A percentile compares a stretch with the other conserved stretches of the same genome.
Evolutionary conservation across 495 filamentous ascomycete genomes (phyloP).

Genomic region (Neurospora tetraspora): DNA sequence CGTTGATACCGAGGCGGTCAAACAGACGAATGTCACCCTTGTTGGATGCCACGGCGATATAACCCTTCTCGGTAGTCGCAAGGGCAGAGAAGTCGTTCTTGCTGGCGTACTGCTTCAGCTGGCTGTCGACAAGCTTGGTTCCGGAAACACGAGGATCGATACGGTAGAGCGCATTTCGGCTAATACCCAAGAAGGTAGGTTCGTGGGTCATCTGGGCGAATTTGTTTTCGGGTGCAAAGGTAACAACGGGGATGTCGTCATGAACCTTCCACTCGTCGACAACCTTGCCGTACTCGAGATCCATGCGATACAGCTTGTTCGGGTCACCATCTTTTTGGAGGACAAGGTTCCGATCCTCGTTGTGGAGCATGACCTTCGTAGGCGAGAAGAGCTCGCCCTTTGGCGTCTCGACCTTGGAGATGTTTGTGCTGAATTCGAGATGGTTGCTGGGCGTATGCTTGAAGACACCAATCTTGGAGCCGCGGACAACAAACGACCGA

Average conservation of each 20-base stretch:
- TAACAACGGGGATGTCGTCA: slow-evolving; percentile 85
- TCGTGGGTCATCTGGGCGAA: slow-evolving; percentile 95
- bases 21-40: slow-evolving; percentile 97
- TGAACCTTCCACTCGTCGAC: slow-evolving; percentile 99
- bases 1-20: slow-evolving; percentile 91
- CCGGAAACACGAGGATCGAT: slow-evolving; percentile 86
- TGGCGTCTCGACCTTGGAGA: slow-evolving; percentile 89
- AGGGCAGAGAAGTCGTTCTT: slow-evolving; percentile 95
- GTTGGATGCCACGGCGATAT: slow-evolving; percentile 91
- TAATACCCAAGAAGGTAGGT: slow-evolving; percentile 88
- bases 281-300: slow-evolving; percentile 96
- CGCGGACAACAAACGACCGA: slow-evolving; percentile 90
- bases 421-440: slow-evolving; percentile 93
- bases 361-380: slow-evolving; percentile 96
- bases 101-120: slow-evolving; percentile 88
- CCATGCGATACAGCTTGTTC: slow-evolving; percentile 94
- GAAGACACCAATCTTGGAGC: slow-evolving; percentile 97
- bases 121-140: slow-evolving; percentile 83
- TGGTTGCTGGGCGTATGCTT: slow-evolving; percentile 91
- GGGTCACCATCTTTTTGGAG: slow-evolving; percentile 77
- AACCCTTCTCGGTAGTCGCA: slow-evolving; percentile 90
- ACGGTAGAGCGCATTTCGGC: slow-evolving; percentile 83
- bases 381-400: slow-evolving; percentile 82
- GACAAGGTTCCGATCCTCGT: slow-evolving; percentile 86
- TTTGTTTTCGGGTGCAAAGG: slow-evolving; percentile 92